Base-by-base conservation (phyloP, 257 asterid genomes). In the Salvia miltiorrhiza region DNA sequence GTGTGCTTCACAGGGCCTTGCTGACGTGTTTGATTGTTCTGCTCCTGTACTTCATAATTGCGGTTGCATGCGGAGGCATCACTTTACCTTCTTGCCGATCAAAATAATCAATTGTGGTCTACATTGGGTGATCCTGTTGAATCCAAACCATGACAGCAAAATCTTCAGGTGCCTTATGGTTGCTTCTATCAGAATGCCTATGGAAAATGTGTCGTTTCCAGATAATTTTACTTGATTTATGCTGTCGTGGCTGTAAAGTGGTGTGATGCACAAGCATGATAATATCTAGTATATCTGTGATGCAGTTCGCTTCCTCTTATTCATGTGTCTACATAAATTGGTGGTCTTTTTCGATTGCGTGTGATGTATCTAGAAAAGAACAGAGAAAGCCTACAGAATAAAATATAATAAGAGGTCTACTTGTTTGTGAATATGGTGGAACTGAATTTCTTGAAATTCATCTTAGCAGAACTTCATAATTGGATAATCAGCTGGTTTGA, bases 41-140 rank as follows among this genome's bases (percentile, higher is more conserved):
- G 32, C 72, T 93, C 10, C 84, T 93, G 57, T 93, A 93, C 81
- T 73, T 87, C 71, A 90, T 93, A 78, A 86, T 93, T 13, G 95
- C 96, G 1, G 84, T 90, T 60, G 79, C 77, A 23, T 90, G 97
- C 52, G 98, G 98, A 44, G 97, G 96, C 81, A 86, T 93, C 76
- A 85, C 96, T 67, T 77, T 93, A 32, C 90, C 95, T 28, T 81
- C 86, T 58, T 84, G 89, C 47, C 80, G 86, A 63, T 84, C 86
- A 21, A 81, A 84, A 69, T 84, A 71, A 72, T 16, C 33, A 23
- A 52, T 16, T n/a, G 57, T 16, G 69, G 68, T 30, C 28, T n/a
- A 63, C 26, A 35, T 57, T 40, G 21, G 69, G 13, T 41, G 53
- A 62, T 45, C 75, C 67, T 44, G 2, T 56, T 70, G 77, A 66